These are phyloP conservation scores for Pichia sp. DNA, from an alignment of 1,139 yeast genomes.

Conservation along the genomic window DNA sequence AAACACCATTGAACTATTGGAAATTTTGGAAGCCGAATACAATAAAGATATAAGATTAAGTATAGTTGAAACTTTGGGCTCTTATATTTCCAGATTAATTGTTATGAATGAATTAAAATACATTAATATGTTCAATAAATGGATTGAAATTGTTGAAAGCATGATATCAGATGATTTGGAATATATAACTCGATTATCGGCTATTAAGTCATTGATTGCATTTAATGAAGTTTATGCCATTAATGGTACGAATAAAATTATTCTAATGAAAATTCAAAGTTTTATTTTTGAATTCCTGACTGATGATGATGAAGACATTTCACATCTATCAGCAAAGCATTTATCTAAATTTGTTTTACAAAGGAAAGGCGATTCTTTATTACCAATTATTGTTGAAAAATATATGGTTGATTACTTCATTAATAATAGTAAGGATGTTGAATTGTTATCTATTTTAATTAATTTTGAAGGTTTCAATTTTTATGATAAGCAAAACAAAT, in stretches of 20 bases:
- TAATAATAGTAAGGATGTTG: neutral
- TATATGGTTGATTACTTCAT: conserved; percentile 22
- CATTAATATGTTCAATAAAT: conserved; percentile 19
- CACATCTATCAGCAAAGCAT: conserved; percentile 35
- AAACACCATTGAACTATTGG: conserved; percentile 25
- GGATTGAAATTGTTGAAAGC: conserved; percentile 30
- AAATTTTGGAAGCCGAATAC: conserved; percentile 20
- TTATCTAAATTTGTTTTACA: conserved; percentile 27
- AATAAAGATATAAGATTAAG: conserved; percentile 44
- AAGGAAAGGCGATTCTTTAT: conserved; percentile 10
- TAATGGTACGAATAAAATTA: neutral
- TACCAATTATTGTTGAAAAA: conserved; percentile 31
- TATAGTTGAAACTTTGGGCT: conserved; percentile 46
- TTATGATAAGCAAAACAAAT: conserved; percentile 9
- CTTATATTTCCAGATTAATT: conserved; percentile 29
- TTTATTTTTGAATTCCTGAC: conserved; percentile 37
- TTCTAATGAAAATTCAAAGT: conserved; percentile 19
- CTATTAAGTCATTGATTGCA: conserved; percentile 40
- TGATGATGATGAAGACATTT: conserved; percentile 56
- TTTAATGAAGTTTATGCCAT: conserved; percentile 16
- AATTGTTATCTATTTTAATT: conserved; percentile 3
- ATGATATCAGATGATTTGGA: conserved; percentile 40
- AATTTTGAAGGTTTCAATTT: conserved; percentile 14
- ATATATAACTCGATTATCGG: conserved; percentile 41
- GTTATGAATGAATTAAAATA: conserved; percentile 9